A percentile compares a stretch with the other conserved stretches of the same genome.
phyloP scores from a whole-genome alignment of 176 grass and related monocot species.

The Oropetium thomaeum region DNA sequence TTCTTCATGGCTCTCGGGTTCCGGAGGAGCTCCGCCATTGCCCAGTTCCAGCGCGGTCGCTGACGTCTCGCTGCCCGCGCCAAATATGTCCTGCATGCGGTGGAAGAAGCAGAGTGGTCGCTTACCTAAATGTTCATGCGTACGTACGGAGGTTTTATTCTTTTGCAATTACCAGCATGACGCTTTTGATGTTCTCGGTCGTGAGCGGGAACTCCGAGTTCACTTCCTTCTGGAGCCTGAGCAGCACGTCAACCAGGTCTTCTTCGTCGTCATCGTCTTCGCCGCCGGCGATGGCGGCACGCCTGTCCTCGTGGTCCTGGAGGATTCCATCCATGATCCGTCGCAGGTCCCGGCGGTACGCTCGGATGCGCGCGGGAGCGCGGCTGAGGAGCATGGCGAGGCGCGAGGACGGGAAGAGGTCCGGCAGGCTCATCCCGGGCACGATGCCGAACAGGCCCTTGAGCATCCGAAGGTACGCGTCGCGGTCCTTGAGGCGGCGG shows the following conservation, averaged over 20 bases:
- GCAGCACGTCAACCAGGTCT: conserved; percentile 37
- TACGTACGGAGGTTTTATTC: not conserved
- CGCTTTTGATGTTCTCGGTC: conserved; percentile 18
- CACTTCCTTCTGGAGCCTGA: not conserved
- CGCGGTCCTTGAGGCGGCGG: conserved; percentile 32
- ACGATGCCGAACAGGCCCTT: conserved; percentile 17
- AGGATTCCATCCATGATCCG: conserved; percentile 44
- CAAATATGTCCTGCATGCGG: conserved; percentile 41
- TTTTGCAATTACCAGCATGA: conserved; percentile 40
- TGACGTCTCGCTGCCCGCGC: conserved; percentile 42
- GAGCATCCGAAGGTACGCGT: conserved; percentile 29
- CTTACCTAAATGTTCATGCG: too few relatives aligned
- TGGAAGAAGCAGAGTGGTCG: not conserved
- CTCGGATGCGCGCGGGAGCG: not conserved
- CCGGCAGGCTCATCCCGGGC: conserved; percentile 51
- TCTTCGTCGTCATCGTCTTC: not conserved
- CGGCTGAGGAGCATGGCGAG: conserved; percentile 40
- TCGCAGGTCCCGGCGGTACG: conserved; percentile 17
- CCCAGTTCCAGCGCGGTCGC: conserved; percentile 43
- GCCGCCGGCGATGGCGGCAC: not conserved
- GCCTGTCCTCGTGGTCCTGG: conserved; percentile 32
- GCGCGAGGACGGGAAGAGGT: conserved; percentile 61
- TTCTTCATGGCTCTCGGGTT: conserved; percentile 30
- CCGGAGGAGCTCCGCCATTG: conserved; percentile 42
- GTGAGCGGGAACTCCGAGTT: not conserved